Conservation (phyloP, 2,329 filamentous ascomycete species). For the Tolypocladium cylindrosporum region DNA sequence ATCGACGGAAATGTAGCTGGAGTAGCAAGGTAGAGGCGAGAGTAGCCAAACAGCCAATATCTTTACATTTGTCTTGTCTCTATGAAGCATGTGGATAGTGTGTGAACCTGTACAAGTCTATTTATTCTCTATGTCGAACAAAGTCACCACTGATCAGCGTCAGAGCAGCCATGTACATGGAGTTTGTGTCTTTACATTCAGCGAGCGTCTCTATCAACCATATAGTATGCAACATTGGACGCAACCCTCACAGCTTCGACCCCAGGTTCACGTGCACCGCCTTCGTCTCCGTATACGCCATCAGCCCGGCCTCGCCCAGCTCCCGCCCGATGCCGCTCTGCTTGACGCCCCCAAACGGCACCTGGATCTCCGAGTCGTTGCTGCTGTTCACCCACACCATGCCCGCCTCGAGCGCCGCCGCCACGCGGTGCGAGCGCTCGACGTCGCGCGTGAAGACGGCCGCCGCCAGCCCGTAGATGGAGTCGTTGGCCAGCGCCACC, state of each 20-base stretch:
- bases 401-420: slow-evolving; percentile 50
- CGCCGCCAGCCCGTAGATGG: slow-evolving; percentile 50
- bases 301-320: slow-evolving; percentile 33
- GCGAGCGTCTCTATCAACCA: too few species aligned
- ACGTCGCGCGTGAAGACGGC: slow-evolving; percentile 54
- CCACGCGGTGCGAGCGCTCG: slow-evolving; percentile 34
- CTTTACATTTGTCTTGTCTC: neutral
- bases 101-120: neutral
- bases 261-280: slow-evolving; percentile 34
- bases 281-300: slow-evolving; percentile 33
- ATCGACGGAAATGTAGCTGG: neutral
- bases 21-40: neutral
- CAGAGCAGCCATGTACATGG: neutral
- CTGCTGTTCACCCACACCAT: slow-evolving; percentile 43
- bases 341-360: slow-evolving; percentile 37
- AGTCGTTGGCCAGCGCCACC: slow-evolving; percentile 35
- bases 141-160: neutral
- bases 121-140: too few species aligned
- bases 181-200: neutral
- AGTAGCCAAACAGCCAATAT: neutral
- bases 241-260: slow-evolving; percentile 7
- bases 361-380: slow-evolving; percentile 31
- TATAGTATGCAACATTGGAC: neutral
- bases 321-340: slow-evolving; percentile 38
- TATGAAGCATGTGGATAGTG: neutral